A percentile compares a stretch with the other conserved stretches of the same genome.
These are phyloP conservation scores for Aphanomyces invadans DNA, from an alignment of 352 stramenopile species.

Conservation along the genomic window DNA sequence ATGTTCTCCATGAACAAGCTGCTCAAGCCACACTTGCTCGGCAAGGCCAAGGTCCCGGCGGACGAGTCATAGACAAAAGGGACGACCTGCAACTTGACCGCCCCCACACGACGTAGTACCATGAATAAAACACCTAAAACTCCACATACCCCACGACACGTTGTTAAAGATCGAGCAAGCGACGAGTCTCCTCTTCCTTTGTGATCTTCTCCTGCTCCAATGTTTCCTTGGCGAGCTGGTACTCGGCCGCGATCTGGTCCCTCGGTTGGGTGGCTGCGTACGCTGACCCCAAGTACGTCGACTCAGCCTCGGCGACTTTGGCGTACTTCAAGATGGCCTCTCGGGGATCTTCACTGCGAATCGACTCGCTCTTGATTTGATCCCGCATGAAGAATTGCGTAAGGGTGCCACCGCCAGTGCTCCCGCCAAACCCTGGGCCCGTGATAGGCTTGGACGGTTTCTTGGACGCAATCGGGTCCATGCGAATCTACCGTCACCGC, in stretches of 20 bases:
- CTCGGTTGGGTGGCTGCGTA: constrained; percentile 44
- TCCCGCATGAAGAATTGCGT: constrained; percentile 85
- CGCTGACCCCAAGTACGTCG: constrained; percentile 54
- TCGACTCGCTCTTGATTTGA: constrained; percentile 70
- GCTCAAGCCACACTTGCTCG: constrained; percentile 30
- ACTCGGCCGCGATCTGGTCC: constrained; percentile 61
- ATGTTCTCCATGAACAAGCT: constrained; percentile 36
- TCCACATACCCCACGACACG: no score
- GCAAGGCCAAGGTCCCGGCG: constrained; percentile 22
- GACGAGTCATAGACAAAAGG: not conserved
- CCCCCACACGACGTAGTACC: not conserved
- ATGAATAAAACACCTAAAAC: no score
- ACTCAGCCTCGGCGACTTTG: constrained; percentile 57
- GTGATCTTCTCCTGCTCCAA: constrained; percentile 71
- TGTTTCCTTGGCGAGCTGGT: constrained; percentile 62
- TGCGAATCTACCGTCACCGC: no score
- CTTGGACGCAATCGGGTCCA: constrained; percentile 66
- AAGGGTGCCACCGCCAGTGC: constrained; percentile 74
- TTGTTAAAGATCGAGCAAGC: constrained; percentile 62
- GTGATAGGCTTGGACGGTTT: constrained; percentile 67
- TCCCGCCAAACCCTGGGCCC: constrained; percentile 64
- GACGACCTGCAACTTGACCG: no score
- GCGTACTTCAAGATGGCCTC: constrained; percentile 83
- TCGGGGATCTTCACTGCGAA: constrained; percentile 77
- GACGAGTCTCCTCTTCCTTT: constrained; percentile 66